These are phyloP conservation scores for Tinospora cordifolia DNA, from an alignment of 164 flowering plant genomes.

Conservation along the genomic window DNA sequence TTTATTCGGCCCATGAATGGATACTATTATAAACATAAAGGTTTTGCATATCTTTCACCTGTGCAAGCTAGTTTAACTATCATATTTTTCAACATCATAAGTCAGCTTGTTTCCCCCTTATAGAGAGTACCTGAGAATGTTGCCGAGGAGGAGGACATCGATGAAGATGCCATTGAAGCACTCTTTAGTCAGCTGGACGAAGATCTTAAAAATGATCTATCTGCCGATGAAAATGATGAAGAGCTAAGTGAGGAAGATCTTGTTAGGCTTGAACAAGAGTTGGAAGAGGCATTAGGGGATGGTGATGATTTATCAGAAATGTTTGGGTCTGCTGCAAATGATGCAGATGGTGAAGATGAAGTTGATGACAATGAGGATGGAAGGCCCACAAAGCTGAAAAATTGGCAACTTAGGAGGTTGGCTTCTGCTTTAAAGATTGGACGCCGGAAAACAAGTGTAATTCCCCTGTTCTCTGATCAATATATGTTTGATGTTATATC, in stretches of 20 bases:
- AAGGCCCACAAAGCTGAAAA: conserved; percentile 57
- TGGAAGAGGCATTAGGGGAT: conserved; percentile 49
- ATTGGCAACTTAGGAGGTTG: conserved; percentile 77
- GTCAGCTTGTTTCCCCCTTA: conserved; percentile 7
- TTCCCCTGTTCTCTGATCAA: conserved; percentile 11
- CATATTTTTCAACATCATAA: background rate
- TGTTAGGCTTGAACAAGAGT: conserved; percentile 56
- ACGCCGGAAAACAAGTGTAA: conserved; percentile 77
- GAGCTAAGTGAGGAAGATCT: conserved; percentile 79
- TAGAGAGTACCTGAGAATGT: conserved; percentile 18
- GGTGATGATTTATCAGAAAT: conserved; percentile 39
- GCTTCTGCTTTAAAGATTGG: conserved; percentile 82
- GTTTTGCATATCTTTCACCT: no score
- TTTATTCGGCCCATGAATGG: no score
- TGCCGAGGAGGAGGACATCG: conserved; percentile 37
- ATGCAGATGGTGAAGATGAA: conserved; percentile 4
- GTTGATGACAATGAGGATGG: conserved; percentile 49
- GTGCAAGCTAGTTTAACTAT: no score
- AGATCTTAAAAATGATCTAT: conserved; percentile 62
- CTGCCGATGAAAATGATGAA: conserved; percentile 44
- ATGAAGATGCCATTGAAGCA: conserved; percentile 79
- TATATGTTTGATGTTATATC: background rate
- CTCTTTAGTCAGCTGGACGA: conserved; percentile 74
- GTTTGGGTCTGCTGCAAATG: conserved; percentile 17
- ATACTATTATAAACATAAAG: no score